Evolutionary conservation across 2,329 filamentous ascomycete species (phyloP).

Genomic region (Xylariales sp.): DNA sequence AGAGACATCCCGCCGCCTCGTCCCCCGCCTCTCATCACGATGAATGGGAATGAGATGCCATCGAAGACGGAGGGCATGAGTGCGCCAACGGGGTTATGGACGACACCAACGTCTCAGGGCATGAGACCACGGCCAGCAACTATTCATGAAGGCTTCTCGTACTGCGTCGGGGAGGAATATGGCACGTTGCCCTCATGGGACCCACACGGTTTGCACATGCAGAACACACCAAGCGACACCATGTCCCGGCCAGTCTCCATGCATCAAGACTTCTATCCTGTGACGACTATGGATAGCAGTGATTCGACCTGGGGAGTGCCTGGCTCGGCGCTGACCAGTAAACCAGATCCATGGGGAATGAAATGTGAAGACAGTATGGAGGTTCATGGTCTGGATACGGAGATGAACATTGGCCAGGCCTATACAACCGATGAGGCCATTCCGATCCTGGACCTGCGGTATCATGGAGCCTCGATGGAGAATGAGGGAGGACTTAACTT

Average conservation of each 20-base stretch:
- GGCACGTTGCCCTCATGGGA: constrained; percentile 53
- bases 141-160: constrained; percentile 58
- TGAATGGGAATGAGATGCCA: constrained; percentile 48
- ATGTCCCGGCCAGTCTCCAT: constrained; percentile 52
- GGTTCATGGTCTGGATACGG: constrained; percentile 49
- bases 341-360: constrained; percentile 43
- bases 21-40: constrained; percentile 39
- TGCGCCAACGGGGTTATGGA: constrained; percentile 46
- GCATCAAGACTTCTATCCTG: constrained; percentile 53
- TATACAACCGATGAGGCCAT: constrained; percentile 60
- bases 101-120: constrained; percentile 48
- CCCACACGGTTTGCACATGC: constrained; percentile 43
- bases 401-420: constrained; percentile 57
- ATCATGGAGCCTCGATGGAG: constrained; percentile 43
- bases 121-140: constrained; percentile 51
- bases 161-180: constrained; percentile 51
- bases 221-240: constrained; percentile 45
- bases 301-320: constrained; percentile 25
- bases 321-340: constrained; percentile 17
- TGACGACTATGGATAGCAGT: constrained; percentile 45
- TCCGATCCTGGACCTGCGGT: constrained; percentile 57
- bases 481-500: constrained; percentile 42
- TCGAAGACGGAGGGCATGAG: constrained; percentile 43
- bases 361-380: constrained; percentile 57
- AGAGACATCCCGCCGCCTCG: constrained; percentile 38